Conservation (phyloP, 257 asterid genomes). For the Jasminum sambac region DNA sequence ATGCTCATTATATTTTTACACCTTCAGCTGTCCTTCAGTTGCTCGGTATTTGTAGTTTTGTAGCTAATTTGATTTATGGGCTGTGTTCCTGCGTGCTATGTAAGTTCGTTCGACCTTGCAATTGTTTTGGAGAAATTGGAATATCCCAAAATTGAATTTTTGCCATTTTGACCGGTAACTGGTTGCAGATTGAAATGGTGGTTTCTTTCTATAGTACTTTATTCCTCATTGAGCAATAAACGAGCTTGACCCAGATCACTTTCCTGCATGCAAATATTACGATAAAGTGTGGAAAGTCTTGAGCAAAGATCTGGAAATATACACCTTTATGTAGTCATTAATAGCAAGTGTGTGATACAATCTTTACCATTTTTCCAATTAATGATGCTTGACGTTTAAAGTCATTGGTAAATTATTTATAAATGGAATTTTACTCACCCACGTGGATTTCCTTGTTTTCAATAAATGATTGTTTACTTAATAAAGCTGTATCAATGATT, state of each 20-base stretch:
- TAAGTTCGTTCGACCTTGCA: not conserved
- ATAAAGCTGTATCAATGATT: not conserved
- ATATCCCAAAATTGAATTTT: not conserved
- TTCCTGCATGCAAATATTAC: slow-evolving; percentile 6
- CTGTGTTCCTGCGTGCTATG: not conserved
- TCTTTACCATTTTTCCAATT: not conserved
- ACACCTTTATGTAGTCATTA: not conserved
- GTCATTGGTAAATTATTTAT: not conserved
- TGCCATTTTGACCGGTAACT: not conserved
- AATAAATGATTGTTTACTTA: not conserved
- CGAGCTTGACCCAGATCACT: not conserved
- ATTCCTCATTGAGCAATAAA: not conserved
- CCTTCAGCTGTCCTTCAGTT: not conserved
- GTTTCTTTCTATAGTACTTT: not conserved
- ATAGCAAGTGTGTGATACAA: slow-evolving; percentile 7
- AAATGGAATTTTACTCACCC: not conserved
- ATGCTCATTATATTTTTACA: not conserved
- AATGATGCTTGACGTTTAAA: slow-evolving; percentile 6
- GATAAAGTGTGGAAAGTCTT: not conserved
- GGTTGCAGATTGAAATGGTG: not conserved
- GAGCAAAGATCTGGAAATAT: not conserved
- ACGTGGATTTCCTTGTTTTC: slow-evolving; percentile 1
- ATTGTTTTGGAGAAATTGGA: not conserved
- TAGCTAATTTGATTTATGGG: not conserved
- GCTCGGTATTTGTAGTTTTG: not conserved